Base-by-base conservation (phyloP, 805 yeast genomes). In the Wickerhamomyces alni region DNA sequence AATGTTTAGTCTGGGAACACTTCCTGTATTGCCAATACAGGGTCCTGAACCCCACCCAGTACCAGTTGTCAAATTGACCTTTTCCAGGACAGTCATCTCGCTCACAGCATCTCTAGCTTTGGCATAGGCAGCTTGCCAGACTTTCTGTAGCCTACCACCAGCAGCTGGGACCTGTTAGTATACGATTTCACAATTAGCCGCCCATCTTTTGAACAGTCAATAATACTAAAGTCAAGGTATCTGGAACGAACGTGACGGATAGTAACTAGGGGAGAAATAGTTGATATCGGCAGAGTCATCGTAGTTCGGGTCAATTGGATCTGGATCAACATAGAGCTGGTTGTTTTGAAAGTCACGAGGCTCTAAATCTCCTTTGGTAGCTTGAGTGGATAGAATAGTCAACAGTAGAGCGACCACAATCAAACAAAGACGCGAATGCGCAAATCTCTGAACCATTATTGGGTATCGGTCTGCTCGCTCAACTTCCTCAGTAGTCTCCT, bases 1-100 rank as follows among this genome's bases (percentile, higher is more conserved):
- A 38, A 76, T 72, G 8, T 72, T 74, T 21, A 77, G 58, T 24
- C 82, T 57, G 17, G 77, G 78, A 33, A 77, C 70, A 7, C 72
- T 62, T 0, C 82, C 82, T 0, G 82, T 21, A 50, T 77, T 78
- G 2, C 82, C 83, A 26, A 75, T 66, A 52, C 82, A 74, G 2
- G 78, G 79, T 6, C 81, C 82, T 22, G 75, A 66, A 2, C 77
- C 77, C 75, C 80, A 76, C 16, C 80, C 80, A 12, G 77, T 75
- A 15, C 83, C 84, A 4, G 82, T 73, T 7, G 83, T 78, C 36
- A 78, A 57, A 51, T 78, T 78, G 21, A 75, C 81, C 47, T 77
- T 78, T 51, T 79, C 85, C 15, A 68, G 59, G 29, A 72, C 67
- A 4, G 81, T 65, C 75, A 79, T 71, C 44, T 70, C 72, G 39